A percentile compares a stretch with the other conserved stretches of the same genome.
These are phyloP conservation scores for Phialocephala subalpina DNA, from an alignment of 2,329 filamentous ascomycete genomes.

Conservation along the genomic window DNA sequence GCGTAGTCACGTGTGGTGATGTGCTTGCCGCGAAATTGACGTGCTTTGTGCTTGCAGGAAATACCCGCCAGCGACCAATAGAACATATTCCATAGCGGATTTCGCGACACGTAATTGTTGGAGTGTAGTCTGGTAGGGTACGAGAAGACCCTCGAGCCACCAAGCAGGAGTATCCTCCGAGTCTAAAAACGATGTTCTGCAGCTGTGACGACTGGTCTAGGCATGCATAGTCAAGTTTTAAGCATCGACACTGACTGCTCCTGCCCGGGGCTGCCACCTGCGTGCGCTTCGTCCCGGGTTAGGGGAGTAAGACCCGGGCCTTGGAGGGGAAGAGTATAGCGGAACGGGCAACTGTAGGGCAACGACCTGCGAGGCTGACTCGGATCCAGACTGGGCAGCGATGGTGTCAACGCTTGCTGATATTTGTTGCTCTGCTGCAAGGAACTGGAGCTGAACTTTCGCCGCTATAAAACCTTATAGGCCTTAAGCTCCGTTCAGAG, in stretches of 20 bases:
- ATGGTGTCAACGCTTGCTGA: constrained; percentile 5
- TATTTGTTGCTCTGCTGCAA: constrained; percentile 1
- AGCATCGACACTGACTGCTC: not conserved
- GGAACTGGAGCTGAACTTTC: not conserved
- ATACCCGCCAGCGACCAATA: not conserved
- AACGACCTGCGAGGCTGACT: not conserved
- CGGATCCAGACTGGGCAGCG: not conserved
- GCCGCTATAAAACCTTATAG: not conserved
- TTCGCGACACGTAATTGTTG: not conserved
- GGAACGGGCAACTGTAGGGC: too few relatives aligned
- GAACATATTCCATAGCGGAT: not conserved
- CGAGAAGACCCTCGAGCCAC: not conserved
- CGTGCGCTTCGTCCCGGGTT: not conserved
- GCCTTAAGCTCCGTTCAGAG: not conserved
- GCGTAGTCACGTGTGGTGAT: not conserved
- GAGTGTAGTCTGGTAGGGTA: not conserved
- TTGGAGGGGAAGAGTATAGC: not conserved
- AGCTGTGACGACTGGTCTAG: not conserved
- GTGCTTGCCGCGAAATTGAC: not conserved
- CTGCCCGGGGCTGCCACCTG: too few relatives aligned
- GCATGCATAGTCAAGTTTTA: too few relatives aligned
- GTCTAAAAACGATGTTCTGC: constrained; percentile 1
- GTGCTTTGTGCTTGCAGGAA: not conserved
- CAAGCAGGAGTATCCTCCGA: not conserved
- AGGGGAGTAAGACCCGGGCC: not conserved